Conservation (phyloP, 2,329 filamentous ascomycete species). For the Cadophora sp. region DNA sequence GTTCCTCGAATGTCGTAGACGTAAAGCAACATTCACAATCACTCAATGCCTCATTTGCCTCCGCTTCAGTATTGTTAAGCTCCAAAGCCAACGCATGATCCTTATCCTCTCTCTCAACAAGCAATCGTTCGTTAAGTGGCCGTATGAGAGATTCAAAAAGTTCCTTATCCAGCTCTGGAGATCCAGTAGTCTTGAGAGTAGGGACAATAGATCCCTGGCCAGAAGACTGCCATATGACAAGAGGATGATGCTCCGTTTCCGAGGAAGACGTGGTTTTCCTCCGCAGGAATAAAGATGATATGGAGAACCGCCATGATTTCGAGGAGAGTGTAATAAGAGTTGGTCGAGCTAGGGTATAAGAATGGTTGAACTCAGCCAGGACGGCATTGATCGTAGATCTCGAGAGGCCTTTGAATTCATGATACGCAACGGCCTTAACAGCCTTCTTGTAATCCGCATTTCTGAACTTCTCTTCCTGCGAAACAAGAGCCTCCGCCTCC, state of each 20-base stretch:
- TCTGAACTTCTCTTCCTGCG: slow-evolving; percentile 70
- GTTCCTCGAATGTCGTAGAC: slow-evolving; percentile 73
- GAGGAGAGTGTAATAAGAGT: slow-evolving; percentile 72
- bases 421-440: slow-evolving; percentile 70
- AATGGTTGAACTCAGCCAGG: slow-evolving; percentile 81
- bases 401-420: slow-evolving; percentile 78
- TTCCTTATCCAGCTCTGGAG: slow-evolving; percentile 67
- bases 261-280: slow-evolving; percentile 61
- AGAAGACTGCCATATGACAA: slow-evolving; percentile 66
- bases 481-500: slow-evolving; percentile 48
- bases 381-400: slow-evolving; percentile 79
- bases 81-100: slow-evolving; percentile 60
- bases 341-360: slow-evolving; percentile 74
- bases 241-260: slow-evolving; percentile 65
- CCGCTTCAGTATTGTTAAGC: slow-evolving; percentile 65
- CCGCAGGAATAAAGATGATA: slow-evolving; percentile 73
- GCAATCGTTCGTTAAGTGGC: slow-evolving; percentile 57
- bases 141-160: slow-evolving; percentile 63
- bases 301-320: slow-evolving; percentile 79
- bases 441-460: slow-evolving; percentile 71
- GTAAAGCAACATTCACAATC: slow-evolving; percentile 84
- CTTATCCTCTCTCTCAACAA: slow-evolving; percentile 53
- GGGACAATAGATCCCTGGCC: slow-evolving; percentile 64
- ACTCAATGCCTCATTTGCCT: slow-evolving; percentile 60
- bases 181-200: slow-evolving; percentile 69